Conservation (phyloP, 345 rosid species). For the Eucalyptus sp. region DNA sequence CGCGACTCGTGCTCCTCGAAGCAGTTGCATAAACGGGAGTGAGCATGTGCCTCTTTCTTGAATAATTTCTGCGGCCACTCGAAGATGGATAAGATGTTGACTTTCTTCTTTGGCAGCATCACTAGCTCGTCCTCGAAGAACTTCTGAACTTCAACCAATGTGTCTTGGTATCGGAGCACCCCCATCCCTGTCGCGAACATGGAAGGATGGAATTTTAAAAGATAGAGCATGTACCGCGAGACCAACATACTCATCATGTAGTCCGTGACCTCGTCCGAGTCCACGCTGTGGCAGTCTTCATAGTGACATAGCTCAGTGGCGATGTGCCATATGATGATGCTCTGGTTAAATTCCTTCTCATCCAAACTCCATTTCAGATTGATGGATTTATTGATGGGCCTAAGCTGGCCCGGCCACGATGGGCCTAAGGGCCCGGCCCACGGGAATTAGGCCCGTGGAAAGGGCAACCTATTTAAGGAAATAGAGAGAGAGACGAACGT, state of each 20-base stretch:
- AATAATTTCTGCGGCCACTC: background rate
- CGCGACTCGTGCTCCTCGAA: background rate
- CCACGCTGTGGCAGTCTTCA: background rate
- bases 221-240: background rate
- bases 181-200: background rate
- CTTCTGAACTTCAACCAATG: background rate
- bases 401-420: no score
- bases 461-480: no score
- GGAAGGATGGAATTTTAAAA: background rate
- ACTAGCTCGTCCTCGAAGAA: background rate
- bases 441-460: no score
- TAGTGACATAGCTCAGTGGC: background rate
- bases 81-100: background rate
- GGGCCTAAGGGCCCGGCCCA: no score
- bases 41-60: background rate
- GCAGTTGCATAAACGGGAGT: background rate
- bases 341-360: background rate
- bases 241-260: background rate
- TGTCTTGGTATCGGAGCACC: background rate
- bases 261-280: no score
- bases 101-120: background rate
- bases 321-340: conserved; percentile 7
- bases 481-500: no score
- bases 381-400: no score
- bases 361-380: background rate